Evolutionary conservation across 2,329 filamentous ascomycete genomes (phyloP).

Genomic region (Pseudogymnoascus sp.): DNA sequence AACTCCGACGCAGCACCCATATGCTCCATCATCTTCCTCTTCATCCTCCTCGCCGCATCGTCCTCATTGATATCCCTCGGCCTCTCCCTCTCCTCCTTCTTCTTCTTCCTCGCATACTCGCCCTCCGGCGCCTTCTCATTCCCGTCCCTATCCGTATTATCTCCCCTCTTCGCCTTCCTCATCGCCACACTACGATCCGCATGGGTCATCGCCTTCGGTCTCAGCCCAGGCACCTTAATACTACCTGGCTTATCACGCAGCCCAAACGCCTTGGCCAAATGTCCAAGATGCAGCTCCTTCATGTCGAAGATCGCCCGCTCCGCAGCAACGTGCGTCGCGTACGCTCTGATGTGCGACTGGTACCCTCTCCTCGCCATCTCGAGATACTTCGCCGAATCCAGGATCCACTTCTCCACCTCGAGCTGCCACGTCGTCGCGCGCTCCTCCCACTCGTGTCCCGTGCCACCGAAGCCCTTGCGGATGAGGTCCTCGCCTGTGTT

Average conservation of each 20-base stretch:
- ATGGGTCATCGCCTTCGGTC: constrained; percentile 37
- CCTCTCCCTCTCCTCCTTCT: constrained; percentile 31
- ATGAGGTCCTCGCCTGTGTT: constrained; percentile 59
- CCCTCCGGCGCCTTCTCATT: constrained; percentile 28
- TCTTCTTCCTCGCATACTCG: constrained; percentile 28
- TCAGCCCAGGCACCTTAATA: constrained; percentile 50
- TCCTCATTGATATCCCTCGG: constrained; percentile 42
- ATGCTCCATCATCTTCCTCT: constrained; percentile 53
- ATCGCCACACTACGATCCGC: constrained; percentile 33
- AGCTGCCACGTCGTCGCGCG: constrained; percentile 62
- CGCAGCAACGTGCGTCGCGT: constrained; percentile 82
- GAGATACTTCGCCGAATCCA: constrained; percentile 59
- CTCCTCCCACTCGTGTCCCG: constrained; percentile 52
- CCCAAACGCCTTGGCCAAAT: constrained; percentile 88
- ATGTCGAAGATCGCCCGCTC: constrained; percentile 89
- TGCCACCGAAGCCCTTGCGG: constrained; percentile 53
- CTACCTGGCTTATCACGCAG: constrained; percentile 80
- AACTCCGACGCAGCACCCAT: constrained; percentile 57
- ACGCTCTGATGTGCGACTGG: constrained; percentile 87
- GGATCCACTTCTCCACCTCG: constrained; percentile 57
- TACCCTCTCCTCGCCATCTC: constrained; percentile 79
- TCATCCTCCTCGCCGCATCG: constrained; percentile 55
- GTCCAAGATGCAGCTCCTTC: constrained; percentile 80
- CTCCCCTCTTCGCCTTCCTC: constrained; percentile 28
- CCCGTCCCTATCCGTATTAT: constrained; percentile 14